Evolutionary conservation across 495 filamentous ascomycete genomes (phyloP).

Genomic region (Ramalina intermedia): DNA sequence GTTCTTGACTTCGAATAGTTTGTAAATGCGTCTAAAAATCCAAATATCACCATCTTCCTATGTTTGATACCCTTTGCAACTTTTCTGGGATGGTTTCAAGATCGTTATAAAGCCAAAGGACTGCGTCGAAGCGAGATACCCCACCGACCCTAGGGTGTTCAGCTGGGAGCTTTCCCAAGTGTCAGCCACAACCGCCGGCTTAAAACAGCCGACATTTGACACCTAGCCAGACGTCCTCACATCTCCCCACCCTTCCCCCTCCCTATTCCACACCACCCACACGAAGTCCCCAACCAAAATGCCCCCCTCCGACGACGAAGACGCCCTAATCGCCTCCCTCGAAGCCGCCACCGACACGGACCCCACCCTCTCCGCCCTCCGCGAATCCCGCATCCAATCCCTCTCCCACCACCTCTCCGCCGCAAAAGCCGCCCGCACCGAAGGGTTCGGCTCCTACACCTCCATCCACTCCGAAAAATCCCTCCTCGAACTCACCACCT

Average conservation of each 20-base stretch:
- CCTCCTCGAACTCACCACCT: conserved; percentile 56
- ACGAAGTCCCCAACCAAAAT: not conserved
- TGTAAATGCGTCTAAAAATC: no score
- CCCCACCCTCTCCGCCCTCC: conserved; percentile 41
- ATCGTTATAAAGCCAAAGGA: no score
- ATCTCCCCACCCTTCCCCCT: not conserved
- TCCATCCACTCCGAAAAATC: conserved; percentile 50
- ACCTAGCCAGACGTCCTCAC: no score
- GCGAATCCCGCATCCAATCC: conserved; percentile 56
- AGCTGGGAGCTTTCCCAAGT: no score
- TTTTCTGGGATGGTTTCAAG: no score
- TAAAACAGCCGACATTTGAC: no score
- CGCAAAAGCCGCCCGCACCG: conserved; percentile 24
- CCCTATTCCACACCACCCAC: not conserved
- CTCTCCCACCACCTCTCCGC: conserved; percentile 47
- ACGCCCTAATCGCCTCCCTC: conserved; percentile 55
- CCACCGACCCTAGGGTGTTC: no score
- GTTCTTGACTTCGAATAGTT: no score
- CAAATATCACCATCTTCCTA: no score
- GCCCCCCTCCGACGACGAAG: conserved; percentile 39
- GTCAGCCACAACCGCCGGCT: no score
- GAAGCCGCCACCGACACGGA: conserved; percentile 43
- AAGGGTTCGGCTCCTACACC: conserved; percentile 34
- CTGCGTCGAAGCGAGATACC: no score
- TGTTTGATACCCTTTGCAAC: no score